phyloP scores from a whole-genome alignment of 768 basidiomycete species.

The Leccinum obscurum region DNA sequence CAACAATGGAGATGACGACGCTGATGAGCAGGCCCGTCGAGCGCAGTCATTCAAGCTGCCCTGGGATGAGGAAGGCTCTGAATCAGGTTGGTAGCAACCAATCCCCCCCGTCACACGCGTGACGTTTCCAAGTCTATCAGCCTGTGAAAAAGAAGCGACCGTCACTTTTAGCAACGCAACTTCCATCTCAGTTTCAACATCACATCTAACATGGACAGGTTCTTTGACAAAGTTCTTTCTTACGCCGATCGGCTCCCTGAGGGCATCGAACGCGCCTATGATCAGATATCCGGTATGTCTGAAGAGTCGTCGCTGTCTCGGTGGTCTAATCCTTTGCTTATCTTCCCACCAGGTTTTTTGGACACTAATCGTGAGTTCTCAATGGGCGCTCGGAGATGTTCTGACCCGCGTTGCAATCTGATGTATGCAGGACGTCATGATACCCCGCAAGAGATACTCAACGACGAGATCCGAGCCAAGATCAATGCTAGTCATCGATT shows the following conservation, averaged over 20 bases:
- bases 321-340: neutral
- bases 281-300: constrained; percentile 38
- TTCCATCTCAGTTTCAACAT: too few relatives aligned
- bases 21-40: too few relatives aligned
- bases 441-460: constrained; percentile 65
- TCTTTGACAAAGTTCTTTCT: constrained; percentile 38
- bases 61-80: too few relatives aligned
- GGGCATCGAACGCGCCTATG: constrained; percentile 36
- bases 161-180: too few relatives aligned
- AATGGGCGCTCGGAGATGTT: neutral
- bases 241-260: constrained; percentile 40
- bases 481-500: constrained; percentile 85
- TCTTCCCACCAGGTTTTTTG: constrained; percentile 29
- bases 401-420: constrained; percentile 1
- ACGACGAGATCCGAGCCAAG: constrained; percentile 69
- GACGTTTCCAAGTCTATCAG: too few relatives aligned
- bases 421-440: constrained; percentile 60
- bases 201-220: constrained; percentile 3
- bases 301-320: neutral
- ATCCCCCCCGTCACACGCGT: too few relatives aligned
- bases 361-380: constrained; percentile 34
- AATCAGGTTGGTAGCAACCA: too few relatives aligned
- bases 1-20: too few relatives aligned
- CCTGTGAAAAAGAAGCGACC: too few relatives aligned
- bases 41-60: too few relatives aligned